phyloP scores from a whole-genome alignment of 257 asterid species.

The Salvia miltiorrhiza region DNA sequence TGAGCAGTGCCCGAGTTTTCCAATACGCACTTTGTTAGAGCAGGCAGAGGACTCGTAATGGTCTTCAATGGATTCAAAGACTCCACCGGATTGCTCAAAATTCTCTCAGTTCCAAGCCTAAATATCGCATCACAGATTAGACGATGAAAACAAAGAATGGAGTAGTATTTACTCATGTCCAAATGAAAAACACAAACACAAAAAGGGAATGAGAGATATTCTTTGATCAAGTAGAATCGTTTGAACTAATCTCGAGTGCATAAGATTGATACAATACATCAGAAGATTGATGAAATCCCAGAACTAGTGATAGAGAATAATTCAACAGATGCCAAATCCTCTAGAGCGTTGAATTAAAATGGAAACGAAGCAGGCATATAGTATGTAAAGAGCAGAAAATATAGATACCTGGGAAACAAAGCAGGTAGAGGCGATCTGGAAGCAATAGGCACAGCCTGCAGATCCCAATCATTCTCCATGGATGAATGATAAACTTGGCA shows the following conservation, averaged over 20 bases:
- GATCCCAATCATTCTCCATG: constrained; percentile 95
- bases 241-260: neutral
- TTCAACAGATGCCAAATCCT: neutral
- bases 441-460: constrained; percentile 87
- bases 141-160: neutral
- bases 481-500: constrained; percentile 94
- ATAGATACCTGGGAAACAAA: constrained; percentile 65
- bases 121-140: neutral
- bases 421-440: constrained; percentile 74
- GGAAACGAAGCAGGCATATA: no score
- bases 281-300: neutral
- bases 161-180: neutral
- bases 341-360: no score
- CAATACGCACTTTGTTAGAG: constrained; percentile 24
- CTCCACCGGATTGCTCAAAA: constrained; percentile 43
- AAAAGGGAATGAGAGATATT: neutral
- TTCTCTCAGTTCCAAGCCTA: constrained; percentile 63
- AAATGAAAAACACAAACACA: neutral
- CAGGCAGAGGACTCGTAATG: constrained; percentile 31
- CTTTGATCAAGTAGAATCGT: neutral
- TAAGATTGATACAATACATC: neutral
- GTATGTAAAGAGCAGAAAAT: neutral
- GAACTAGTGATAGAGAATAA: neutral
- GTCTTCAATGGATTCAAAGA: constrained; percentile 43
- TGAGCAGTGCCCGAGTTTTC: constrained; percentile 48